These are phyloP conservation scores for Paramecium tetraurelia DNA, from an alignment of 73 alveolate genomes.

Conservation along the genomic window DNA sequence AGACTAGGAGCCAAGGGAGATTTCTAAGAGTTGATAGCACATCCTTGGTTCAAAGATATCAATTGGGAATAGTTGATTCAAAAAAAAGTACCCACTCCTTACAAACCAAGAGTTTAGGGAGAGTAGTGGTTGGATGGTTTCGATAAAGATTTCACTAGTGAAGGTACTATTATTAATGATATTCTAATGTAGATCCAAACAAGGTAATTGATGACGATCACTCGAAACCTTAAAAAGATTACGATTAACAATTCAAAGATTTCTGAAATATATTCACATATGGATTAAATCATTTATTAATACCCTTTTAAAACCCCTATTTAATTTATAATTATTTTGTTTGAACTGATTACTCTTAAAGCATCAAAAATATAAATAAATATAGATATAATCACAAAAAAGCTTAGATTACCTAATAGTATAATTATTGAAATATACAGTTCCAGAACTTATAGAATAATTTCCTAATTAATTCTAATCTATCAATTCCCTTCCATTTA, in stretches of 20 bases:
- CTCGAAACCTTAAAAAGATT: neutral
- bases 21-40: constrained; percentile 85
- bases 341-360: neutral
- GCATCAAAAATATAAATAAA: neutral
- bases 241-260: constrained; percentile 55
- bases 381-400: neutral
- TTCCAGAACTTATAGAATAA: neutral
- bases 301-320: neutral
- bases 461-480: neutral
- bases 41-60: constrained; percentile 89
- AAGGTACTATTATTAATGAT: neutral
- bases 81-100: constrained; percentile 89
- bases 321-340: neutral
- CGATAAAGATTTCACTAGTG: constrained; percentile 60
- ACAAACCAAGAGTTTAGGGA: constrained; percentile 57
- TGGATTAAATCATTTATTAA: constrained; percentile 1
- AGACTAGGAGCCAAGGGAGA: constrained; percentile 94
- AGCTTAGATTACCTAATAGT: neutral
- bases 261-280: constrained; percentile 41
- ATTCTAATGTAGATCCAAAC: neutral
- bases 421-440: neutral
- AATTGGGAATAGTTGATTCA: constrained; percentile 90
- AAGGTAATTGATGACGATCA: constrained; percentile 52
- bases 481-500: neutral
- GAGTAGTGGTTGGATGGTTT: constrained; percentile 60